Conservation (phyloP, 495 filamentous ascomycete species). For the Neurospora terricola region DNA sequence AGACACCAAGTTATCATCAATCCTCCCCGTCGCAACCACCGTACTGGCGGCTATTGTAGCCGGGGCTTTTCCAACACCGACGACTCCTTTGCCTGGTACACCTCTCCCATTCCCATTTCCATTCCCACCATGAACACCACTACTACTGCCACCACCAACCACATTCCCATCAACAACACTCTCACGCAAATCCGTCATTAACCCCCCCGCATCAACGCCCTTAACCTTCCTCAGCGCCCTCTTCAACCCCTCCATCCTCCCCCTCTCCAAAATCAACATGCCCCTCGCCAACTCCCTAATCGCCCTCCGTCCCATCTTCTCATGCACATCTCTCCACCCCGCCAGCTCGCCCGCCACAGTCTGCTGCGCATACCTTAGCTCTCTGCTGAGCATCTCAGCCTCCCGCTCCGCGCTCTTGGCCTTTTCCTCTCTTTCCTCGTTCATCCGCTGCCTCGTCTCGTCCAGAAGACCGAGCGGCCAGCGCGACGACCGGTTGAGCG, state of each 20-base stretch:
- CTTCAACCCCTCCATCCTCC: conserved; percentile 70
- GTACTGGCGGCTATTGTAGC: background rate
- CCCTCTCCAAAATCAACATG: conserved; percentile 68
- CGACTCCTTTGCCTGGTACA: background rate
- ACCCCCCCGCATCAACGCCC: conserved; percentile 6
- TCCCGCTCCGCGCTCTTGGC: conserved; percentile 55
- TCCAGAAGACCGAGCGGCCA: conserved; percentile 82
- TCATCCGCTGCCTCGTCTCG: conserved; percentile 71
- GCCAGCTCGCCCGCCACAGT: conserved; percentile 86
- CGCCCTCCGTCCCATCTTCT: conserved; percentile 61
- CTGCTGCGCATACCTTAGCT: conserved; percentile 85
- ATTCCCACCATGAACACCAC: background rate
- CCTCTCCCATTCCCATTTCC: background rate
- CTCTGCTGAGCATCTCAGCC: conserved; percentile 54
- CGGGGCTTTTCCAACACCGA: background rate
- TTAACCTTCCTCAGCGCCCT: conserved; percentile 56
- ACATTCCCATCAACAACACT: background rate
- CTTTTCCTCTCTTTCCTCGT: conserved; percentile 69
- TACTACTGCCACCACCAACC: background rate
- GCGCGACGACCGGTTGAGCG: conserved; percentile 58
- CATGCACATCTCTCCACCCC: conserved; percentile 84
- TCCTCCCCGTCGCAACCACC: background rate
- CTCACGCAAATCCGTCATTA: background rate
- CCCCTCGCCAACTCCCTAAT: conserved; percentile 66
- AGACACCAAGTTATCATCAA: background rate